Evolutionary conservation across 805 yeast genomes (phyloP), one percentile per base, ranked within the genome.

Genomic region (Ogataea henricii): DNA sequence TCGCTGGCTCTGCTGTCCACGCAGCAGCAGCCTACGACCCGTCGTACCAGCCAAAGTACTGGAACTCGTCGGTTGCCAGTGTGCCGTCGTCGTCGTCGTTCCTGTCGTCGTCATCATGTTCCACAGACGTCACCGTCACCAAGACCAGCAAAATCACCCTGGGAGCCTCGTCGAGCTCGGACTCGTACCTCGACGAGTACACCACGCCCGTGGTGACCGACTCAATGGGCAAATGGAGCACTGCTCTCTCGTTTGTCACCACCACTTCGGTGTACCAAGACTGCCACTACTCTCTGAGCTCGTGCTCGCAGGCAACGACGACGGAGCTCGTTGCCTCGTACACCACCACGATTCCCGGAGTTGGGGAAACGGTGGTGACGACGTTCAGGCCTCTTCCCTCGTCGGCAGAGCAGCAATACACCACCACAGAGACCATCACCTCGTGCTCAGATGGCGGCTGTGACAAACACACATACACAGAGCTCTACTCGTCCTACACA

Each of bases 301-400:
- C 53, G 9, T 62, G 66, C 41, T 54, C 64, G 8, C 44, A 47
- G 8, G 40, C 50, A 25, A 54, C 60, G 16, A 57, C 66, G 12
- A 53, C 55, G 38, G 62, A 58, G 29, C 45, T 60, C 27, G 60
- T 53, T 7, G 59, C 60, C 18, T 56, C 61, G 6, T 63, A 62
- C 48, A 45, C 57, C 30, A 51, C 62, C 8, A 56, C 60, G 8
- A 44, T 56, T 37, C 43, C 56, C 3, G 54, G 54, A 18, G 46
- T 43, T 3, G 26, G 47, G 16, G 37, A 54, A 14, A 48, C 59
- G 4, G 59, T 51, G 20, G 47, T 52, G n/a, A 60, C 65, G 22
- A 51, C 55, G 18, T 49, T 48, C 35, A 44, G 41, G 25, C 55
- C 60, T 26, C 41, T 57, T 2, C 37, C 30, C 4, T 12, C 10